Conservation (phyloP, 805 yeast genomes). For the Kockiozyma suomiensis region DNA sequence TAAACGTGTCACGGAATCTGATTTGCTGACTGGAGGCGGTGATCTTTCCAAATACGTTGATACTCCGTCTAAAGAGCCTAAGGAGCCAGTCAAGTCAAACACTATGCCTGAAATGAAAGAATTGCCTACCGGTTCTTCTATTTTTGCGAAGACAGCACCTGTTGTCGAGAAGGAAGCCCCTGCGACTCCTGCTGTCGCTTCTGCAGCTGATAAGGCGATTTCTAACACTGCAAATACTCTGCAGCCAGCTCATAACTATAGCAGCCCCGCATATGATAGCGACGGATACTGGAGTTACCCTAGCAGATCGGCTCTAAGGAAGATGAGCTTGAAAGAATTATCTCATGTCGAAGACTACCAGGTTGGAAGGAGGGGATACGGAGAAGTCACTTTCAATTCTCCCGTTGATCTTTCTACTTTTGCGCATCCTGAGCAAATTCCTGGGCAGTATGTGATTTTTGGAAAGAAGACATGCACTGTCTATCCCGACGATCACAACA, state of each 20-base stretch:
- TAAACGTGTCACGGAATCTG: conserved; percentile 41
- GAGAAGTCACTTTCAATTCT: conserved; percentile 70
- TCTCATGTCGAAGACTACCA: conserved; percentile 64
- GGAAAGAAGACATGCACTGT: conserved; percentile 61
- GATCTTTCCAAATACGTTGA: conserved; percentile 16
- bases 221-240: neutral
- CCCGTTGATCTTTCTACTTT: conserved; percentile 83
- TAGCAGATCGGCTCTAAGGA: conserved; percentile 60
- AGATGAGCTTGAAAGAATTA: conserved; percentile 63
- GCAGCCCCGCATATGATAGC: conserved; percentile 47
- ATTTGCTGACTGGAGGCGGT: conserved; percentile 28
- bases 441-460: conserved; percentile 67
- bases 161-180: neutral
- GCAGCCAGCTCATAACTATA: neutral
- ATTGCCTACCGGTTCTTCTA: neutral
- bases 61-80: neutral
- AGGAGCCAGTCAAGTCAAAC: neutral
- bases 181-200: neutral
- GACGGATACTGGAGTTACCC: conserved; percentile 91
- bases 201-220: neutral
- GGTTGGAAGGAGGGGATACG: conserved; percentile 79
- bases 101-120: neutral
- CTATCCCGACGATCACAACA: conserved; percentile 66
- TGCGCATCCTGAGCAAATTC: conserved; percentile 60
- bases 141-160: conserved; percentile 10